A percentile compares a stretch with the other conserved stretches of the same genome.
Evolutionary conservation across 2,329 filamentous ascomycete genomes (phyloP).

Genomic region (Beauveria medogensis): DNA sequence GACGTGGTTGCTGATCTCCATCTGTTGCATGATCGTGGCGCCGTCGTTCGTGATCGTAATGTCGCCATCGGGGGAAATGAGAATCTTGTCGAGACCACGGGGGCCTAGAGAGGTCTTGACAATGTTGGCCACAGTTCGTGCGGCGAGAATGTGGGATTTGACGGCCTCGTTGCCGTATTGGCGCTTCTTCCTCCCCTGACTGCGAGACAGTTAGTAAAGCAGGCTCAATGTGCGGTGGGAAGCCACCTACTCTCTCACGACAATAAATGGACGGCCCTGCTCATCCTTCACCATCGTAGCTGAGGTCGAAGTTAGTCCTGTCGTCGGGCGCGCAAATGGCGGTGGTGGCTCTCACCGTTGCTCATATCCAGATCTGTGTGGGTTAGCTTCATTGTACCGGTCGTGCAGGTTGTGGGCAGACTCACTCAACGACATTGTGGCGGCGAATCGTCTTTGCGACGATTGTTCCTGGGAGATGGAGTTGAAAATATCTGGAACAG

Average conservation of each 20-base stretch:
- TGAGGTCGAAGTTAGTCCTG: slow-evolving; percentile 23
- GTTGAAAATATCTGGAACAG: slow-evolving; percentile 5
- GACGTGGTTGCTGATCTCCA: slow-evolving; percentile 98
- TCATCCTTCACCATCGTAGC: slow-evolving; percentile 88
- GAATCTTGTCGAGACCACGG: slow-evolving; percentile 94
- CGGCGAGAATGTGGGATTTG: slow-evolving; percentile 96
- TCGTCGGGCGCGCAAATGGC: slow-evolving; percentile 6
- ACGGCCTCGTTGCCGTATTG: slow-evolving; percentile 95
- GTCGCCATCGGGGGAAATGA: slow-evolving; percentile 96
- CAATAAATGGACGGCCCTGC: slow-evolving; percentile 92
- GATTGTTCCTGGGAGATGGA: not conserved
- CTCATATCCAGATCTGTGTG: slow-evolving; percentile 69
- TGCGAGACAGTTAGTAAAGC: slow-evolving; percentile 29
- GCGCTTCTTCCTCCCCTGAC: slow-evolving; percentile 95
- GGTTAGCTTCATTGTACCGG: slow-evolving; percentile 23
- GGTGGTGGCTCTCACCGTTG: slow-evolving; percentile 53
- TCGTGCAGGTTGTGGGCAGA: not conserved
- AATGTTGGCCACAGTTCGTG: slow-evolving; percentile 91
- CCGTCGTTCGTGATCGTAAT: slow-evolving; percentile 99
- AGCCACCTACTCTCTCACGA: slow-evolving; percentile 81
- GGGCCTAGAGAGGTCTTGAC: slow-evolving; percentile 96
- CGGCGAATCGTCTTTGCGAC: slow-evolving; percentile 9
- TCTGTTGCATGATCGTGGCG: slow-evolving; percentile 93
- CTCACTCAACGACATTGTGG: slow-evolving; percentile 20
- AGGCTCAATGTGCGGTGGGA: not conserved